Evolutionary conservation across 305 asterid genomes (phyloP), one percentile per base, ranked within the genome.

Genomic region (Rubia tinctorum): DNA sequence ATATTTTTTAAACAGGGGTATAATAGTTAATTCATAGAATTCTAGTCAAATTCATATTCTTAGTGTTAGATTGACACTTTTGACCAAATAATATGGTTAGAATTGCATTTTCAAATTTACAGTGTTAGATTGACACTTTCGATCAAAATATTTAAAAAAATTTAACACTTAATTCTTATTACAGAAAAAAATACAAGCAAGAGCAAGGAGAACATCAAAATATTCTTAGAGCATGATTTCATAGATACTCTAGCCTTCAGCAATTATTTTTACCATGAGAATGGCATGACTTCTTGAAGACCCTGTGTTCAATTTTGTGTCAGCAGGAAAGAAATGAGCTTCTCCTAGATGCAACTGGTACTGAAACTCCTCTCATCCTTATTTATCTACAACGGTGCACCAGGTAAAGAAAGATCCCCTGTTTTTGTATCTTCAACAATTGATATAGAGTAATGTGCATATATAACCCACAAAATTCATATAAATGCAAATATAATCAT

Each of bases 241-340:
- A 69, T 2, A 66, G 43, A 14, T 1, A 15, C 56, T 14, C 58
- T 25, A 20, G 25, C 47, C 59, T 43, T 74, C 76, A 23, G 66
- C 74, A 15, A 74, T 8, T 62, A 58, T 66, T 39, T 58, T 85
- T 83, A 93, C 98, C 98, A 91, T 90, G 76, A 93, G 82, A 82
- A 93, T 86, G 71, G 98, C 97, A 82, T 93, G 98, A 77, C 98
- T 93, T 34, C 98, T 90, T 37, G 98, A 93, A 76, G 98, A 93
- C 80, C 91, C 97, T 22, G 98, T 87, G 81, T 93, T 93, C 73
- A 93, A 81, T 81, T 90, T 93, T 77, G 97, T 93, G 74, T 90
- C 89, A 56, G 97, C 94, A 67, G 96, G 96, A 84, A 84, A 85
- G 20, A 96, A 90, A 86, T 91, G 89, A 75, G 97, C 91, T 82